Evolutionary conservation across 306 rosid genomes (phyloP), one percentile per base, ranked within the genome.

Genomic region (Malus fusca): DNA sequence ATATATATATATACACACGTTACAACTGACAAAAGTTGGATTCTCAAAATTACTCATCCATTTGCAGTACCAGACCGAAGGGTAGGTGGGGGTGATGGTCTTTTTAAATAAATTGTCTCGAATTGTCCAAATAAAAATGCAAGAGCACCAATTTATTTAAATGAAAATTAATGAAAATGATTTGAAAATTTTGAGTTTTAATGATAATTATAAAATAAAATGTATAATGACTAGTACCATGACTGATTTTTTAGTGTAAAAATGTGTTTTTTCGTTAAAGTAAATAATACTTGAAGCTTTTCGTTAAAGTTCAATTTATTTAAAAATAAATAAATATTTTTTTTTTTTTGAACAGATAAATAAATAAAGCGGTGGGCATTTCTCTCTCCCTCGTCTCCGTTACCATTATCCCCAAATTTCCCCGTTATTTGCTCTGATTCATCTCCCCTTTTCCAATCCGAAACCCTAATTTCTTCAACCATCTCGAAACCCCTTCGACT

Each of bases 261-360:
- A 26, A 26, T 26, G 2, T 26, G 2, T 1, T 26, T 26, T 26
- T 26, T 26, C 26, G 26, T 26, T 26, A 26, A 26, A 26, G 0
- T 26, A 26, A 26, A 26, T 0, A 1, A 2, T 26, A 26, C 0
- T 0, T 1, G 0, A 1, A 26, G 26, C 1, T 25, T 25, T 25
- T 1, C 1, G 26, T 26, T 26, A 26, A 1, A 26, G 26, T 26
- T 26, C 21, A 2, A 25, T 22, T 21, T 58, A n/a, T 21, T 30
- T 30, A 30, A 7, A 18, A 55, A 6, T 21, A 9, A 4, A 21
- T 9, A 21, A 8, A 7, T 18, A 56, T 5, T 33, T 33, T 33
- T 31, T 31, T 31, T 31, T 4, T 33, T 33, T 5, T 33, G 5
- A 33, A 33, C 37, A 35, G 9, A 35, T 35, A 35, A 35, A 37